These are phyloP conservation scores for Draba incana DNA, from an alignment of 345 rosid genomes.

Conservation along the genomic window DNA sequence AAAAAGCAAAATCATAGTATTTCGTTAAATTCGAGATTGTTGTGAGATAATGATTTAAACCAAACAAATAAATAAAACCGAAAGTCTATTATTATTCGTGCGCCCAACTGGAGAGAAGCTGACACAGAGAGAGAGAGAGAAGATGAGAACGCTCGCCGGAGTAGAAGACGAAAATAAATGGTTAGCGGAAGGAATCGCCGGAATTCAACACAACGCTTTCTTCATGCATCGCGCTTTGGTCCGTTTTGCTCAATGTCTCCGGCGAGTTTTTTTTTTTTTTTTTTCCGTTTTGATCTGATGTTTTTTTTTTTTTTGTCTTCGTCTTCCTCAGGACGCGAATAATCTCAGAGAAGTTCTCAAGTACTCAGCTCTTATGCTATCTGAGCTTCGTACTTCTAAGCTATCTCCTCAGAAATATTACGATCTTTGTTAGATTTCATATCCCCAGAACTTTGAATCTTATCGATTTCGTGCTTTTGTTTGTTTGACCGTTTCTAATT, in stretches of 20 bases:
- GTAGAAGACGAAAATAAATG: slow-evolving; percentile 90
- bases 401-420: slow-evolving; percentile 91
- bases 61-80: background rate
- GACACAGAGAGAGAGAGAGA: slow-evolving; percentile 32
- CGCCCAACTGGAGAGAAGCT: slow-evolving; percentile 27
- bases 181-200: slow-evolving; percentile 97
- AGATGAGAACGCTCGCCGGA: slow-evolving; percentile 50
- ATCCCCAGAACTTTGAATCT: slow-evolving; percentile 26
- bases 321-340: slow-evolving; percentile 62
- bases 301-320: background rate
- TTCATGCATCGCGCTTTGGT: slow-evolving; percentile 94
- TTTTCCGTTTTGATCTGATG: slow-evolving; percentile 8
- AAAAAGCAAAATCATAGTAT: background rate
- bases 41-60: slow-evolving; percentile 5
- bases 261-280: background rate
- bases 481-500: slow-evolving; percentile 17
- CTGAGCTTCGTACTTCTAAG: slow-evolving; percentile 93
- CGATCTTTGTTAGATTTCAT: slow-evolving; percentile 62
- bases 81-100: slow-evolving; percentile 30
- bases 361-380: slow-evolving; percentile 86
- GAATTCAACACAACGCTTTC: slow-evolving; percentile 87
- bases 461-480: slow-evolving; percentile 19
- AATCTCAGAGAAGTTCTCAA: slow-evolving; percentile 89
- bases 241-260: slow-evolving; percentile 8
- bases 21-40: background rate